Conservation (phyloP, 805 yeast species). For the Nakazawaea sp. region DNA sequence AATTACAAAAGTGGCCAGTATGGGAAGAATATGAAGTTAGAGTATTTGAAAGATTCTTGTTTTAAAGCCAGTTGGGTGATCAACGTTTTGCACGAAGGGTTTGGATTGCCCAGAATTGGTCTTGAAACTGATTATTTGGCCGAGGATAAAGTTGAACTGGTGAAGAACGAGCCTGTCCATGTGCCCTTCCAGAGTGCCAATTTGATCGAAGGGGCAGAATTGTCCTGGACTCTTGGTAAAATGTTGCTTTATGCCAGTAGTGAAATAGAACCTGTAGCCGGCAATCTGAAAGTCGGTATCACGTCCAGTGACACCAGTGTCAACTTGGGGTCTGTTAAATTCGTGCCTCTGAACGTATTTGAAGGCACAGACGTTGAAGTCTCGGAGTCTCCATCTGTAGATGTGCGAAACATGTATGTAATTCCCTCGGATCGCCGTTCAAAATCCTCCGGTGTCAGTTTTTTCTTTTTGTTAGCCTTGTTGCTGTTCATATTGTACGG, state of each 20-base stretch:
- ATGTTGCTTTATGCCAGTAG: constrained; percentile 79
- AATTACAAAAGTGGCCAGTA: constrained; percentile 50
- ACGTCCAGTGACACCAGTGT: constrained; percentile 31
- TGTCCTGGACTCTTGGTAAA: constrained; percentile 94
- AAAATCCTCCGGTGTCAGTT: neutral
- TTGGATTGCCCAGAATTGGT: constrained; percentile 71
- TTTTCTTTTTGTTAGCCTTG: constrained; percentile 12
- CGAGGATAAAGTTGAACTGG: constrained; percentile 19
- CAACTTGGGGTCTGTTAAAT: constrained; percentile 16
- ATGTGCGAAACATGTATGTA: constrained; percentile 1
- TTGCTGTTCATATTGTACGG: constrained; percentile 10
- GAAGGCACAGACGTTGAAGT: neutral
- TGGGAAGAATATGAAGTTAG: constrained; percentile 44
- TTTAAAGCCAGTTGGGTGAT: constrained; percentile 95
- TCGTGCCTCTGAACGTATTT: constrained; percentile 19
- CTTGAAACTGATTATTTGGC: constrained; percentile 33
- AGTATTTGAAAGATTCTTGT: constrained; percentile 68
- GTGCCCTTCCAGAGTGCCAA: constrained; percentile 80
- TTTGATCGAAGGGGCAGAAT: constrained; percentile 72
- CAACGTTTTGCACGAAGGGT: constrained; percentile 86
- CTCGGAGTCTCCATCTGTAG: no score
- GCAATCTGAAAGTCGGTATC: constrained; percentile 24
- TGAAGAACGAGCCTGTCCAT: constrained; percentile 20
- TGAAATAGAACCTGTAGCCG: constrained; percentile 32
- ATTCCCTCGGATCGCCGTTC: neutral